phyloP scores from a whole-genome alignment of 2,329 filamentous ascomycete species.

The Aureobasidium sp. region DNA sequence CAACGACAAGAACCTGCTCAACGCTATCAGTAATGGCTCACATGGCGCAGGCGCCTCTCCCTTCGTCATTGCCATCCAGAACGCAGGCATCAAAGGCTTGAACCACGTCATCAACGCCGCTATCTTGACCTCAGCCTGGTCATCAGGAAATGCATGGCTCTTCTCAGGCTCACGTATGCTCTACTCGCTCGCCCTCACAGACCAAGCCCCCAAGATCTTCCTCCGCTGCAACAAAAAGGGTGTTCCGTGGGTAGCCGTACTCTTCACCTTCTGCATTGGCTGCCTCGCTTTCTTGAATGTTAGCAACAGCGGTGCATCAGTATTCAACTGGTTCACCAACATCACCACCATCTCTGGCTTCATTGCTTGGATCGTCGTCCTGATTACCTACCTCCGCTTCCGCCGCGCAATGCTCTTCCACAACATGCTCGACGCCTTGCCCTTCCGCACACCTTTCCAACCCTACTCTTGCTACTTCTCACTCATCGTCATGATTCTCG shows the following conservation, averaged over 20 bases:
- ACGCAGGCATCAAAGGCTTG: slow-evolving; percentile 37
- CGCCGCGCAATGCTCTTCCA: slow-evolving; percentile 47
- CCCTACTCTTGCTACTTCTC: slow-evolving; percentile 49
- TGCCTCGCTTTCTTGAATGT: slow-evolving; percentile 34
- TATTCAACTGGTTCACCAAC: slow-evolving; percentile 38
- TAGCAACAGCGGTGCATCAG: slow-evolving; percentile 28
- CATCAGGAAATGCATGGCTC: slow-evolving; percentile 53
- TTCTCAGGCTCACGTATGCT: slow-evolving; percentile 52
- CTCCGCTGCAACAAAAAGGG: slow-evolving; percentile 40
- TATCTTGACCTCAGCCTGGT: slow-evolving; percentile 53
- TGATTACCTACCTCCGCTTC: slow-evolving; percentile 45
- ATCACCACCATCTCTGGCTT: slow-evolving; percentile 34
- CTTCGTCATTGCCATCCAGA: slow-evolving; percentile 46
- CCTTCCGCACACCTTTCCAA: slow-evolving; percentile 45
- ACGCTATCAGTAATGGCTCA: slow-evolving; percentile 29
- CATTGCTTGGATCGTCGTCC: slow-evolving; percentile 34
- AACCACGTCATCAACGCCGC: slow-evolving; percentile 51
- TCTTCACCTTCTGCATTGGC: slow-evolving; percentile 35
- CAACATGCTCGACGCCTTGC: slow-evolving; percentile 37
- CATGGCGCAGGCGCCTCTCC: slow-evolving; percentile 40
- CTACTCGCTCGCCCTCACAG: slow-evolving; percentile 49
- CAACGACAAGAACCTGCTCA: slow-evolving; percentile 31
- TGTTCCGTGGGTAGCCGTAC: slow-evolving; percentile 47
- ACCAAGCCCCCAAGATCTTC: slow-evolving; percentile 52
- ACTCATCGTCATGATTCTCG: slow-evolving; percentile 40